Base-by-base conservation (phyloP, 176 grass and related monocot species). In the Cymbopogon citratus region DNA sequence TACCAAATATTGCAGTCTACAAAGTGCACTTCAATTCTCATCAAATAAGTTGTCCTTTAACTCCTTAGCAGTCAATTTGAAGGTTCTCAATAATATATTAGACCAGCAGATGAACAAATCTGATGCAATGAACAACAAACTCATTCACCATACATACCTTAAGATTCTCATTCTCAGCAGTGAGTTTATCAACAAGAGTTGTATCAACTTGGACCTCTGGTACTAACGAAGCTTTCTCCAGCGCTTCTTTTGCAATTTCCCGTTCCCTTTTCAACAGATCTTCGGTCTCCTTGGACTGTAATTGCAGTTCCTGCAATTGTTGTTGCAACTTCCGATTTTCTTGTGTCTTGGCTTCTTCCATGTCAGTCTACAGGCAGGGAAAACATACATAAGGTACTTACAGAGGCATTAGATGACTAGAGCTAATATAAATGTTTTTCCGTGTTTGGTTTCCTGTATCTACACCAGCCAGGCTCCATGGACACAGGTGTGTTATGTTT, bases 131-230 rank as follows among this genome's bases (percentile, higher is more conserved):
- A 63, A 83, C 13, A 78, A 44, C 28, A 78, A 65, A 84, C 36
- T 69, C 19, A 46, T 67, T 68, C 44, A 59, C 35, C 39, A 63
- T 51, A 51, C 52, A 80, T 80, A 98, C 96, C 96, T 98, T 95
- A 60, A 98, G 90, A 65, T 89, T 91, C 21, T 77, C 87, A 88
- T 98, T 98, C 90, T 98, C 96, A 74, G 85, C 87, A 88, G 90
- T 95, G 65, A 95, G 79, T 79, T 91, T 83, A 86, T 93, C 87
- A 69, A 90, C 72, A 38, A 85, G 80, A 88, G 89, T 75, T 77
- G 87, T 90, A 93, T 99, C 96, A 86, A 90, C 61, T 83, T 84
- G 90, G 19, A 99, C 80, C 87, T 93, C 92, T 59, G 88, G 91
- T 84, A 95, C 62, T 66, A 91, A 39, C 63, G 80, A 62, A 84